A percentile compares a stretch with the other conserved stretches of the same genome.
These are phyloP conservation scores for Fusarium cyanostomum DNA, from an alignment of 2,329 filamentous ascomycete genomes.

Conservation along the genomic window DNA sequence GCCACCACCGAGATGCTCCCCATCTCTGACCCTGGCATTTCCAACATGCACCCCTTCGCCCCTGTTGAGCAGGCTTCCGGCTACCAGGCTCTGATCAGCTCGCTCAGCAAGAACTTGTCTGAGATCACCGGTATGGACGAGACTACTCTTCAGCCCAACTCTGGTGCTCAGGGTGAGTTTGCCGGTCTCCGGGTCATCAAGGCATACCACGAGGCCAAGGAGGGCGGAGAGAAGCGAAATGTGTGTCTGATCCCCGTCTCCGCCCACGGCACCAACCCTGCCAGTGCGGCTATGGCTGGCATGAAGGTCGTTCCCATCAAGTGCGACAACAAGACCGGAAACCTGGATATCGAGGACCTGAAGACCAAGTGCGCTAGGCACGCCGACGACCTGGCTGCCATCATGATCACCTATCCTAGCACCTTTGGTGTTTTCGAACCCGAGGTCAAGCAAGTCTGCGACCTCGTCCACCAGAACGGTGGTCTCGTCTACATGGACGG, in stretches of 20 bases:
- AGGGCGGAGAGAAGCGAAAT: slow-evolving; percentile 71
- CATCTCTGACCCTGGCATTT: slow-evolving; percentile 53
- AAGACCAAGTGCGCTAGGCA: slow-evolving; percentile 90
- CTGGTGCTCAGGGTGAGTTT: slow-evolving; percentile 95
- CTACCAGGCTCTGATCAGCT: slow-evolving; percentile 75
- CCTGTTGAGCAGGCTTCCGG: slow-evolving; percentile 72
- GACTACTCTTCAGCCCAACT: slow-evolving; percentile 92
- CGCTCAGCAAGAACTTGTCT: slow-evolving; percentile 78
- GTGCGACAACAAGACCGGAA: slow-evolving; percentile 86
- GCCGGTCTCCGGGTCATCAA: slow-evolving; percentile 88
- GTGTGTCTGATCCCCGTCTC: slow-evolving; percentile 95
- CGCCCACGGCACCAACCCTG: slow-evolving; percentile 95
- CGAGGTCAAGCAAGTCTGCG: slow-evolving; percentile 83
- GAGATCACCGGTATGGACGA: slow-evolving; percentile 90
- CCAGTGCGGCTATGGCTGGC: slow-evolving; percentile 93
- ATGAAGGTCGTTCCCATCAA: slow-evolving; percentile 95
- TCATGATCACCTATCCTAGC: slow-evolving; percentile 97
- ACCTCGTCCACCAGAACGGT: slow-evolving; percentile 85
- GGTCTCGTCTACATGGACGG: slow-evolving; percentile 99
- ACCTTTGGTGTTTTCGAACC: slow-evolving; percentile 97
- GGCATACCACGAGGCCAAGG: slow-evolving; percentile 74
- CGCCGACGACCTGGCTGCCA: slow-evolving; percentile 83
- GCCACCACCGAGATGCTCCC: slow-evolving; percentile 93
- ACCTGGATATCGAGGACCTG: slow-evolving; percentile 89
- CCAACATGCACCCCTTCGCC: slow-evolving; percentile 84